phyloP scores from a whole-genome alignment of 768 basidiomycete genomes.

The Fomitopsis serialis region DNA sequence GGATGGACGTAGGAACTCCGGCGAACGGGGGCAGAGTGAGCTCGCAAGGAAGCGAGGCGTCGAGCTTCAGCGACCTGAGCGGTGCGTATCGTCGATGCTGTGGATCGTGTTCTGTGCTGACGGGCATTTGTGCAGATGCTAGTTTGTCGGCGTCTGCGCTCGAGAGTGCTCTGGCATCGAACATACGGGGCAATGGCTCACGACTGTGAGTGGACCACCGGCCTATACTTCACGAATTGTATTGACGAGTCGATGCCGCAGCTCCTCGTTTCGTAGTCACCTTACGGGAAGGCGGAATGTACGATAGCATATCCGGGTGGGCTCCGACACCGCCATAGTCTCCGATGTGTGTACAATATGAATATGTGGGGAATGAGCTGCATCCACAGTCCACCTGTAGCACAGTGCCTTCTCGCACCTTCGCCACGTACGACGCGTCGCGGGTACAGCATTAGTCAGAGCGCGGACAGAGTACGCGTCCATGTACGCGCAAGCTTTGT shows the following conservation, averaged over 20 bases:
- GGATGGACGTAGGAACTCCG: slow-evolving; percentile 37
- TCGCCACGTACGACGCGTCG: slow-evolving; percentile 5
- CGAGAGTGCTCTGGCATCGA: slow-evolving; percentile 76
- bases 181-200: slow-evolving; percentile 61
- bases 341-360: too few species aligned
- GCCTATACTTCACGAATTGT: not conserved
- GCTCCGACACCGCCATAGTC: too few species aligned
- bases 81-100: slow-evolving; percentile 39
- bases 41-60: slow-evolving; percentile 66
- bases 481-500: slow-evolving; percentile 12
- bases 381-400: too few species aligned
- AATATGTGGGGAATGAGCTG: too few species aligned
- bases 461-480: slow-evolving; percentile 1
- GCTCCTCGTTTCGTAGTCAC: slow-evolving; percentile 20
- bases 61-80: slow-evolving; percentile 83
- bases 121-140: slow-evolving; percentile 38
- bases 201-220: slow-evolving; percentile 50
- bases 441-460: slow-evolving; percentile 3
- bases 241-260: slow-evolving; percentile 18
- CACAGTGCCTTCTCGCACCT: slow-evolving; percentile 14
- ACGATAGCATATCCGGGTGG: not conserved
- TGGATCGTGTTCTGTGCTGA: not conserved
- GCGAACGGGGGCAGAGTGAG: slow-evolving; percentile 49
- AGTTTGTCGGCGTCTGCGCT: slow-evolving; percentile 76
- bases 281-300: slow-evolving; percentile 7